Conservation (phyloP, 306 rosid species). For the Castanea sativa region DNA sequence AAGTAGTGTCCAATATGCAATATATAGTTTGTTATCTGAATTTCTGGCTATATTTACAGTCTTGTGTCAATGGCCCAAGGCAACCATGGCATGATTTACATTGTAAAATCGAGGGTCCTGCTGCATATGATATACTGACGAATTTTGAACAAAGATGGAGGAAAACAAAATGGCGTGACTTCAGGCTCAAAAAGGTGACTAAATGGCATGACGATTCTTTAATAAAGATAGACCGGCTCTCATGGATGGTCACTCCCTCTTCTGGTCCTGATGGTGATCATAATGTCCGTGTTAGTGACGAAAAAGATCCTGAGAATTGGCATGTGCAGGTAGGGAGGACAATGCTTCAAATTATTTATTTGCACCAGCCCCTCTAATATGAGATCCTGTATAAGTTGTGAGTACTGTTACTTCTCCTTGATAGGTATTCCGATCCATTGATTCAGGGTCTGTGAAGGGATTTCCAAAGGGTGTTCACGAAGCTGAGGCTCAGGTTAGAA, state of each 20-base stretch:
- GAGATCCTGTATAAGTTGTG: constrained; percentile 1
- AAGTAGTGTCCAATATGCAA: too few relatives aligned
- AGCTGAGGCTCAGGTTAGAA: constrained; percentile 67
- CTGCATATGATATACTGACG: constrained; percentile 70
- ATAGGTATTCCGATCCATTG: constrained; percentile 76
- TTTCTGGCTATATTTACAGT: constrained; percentile 32
- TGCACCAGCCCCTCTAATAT: neutral
- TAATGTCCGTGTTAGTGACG: constrained; percentile 34
- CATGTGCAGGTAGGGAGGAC: constrained; percentile 57
- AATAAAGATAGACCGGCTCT: constrained; percentile 57
- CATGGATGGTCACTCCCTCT: constrained; percentile 60
- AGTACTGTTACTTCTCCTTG: constrained; percentile 29
- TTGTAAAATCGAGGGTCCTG: constrained; percentile 78
- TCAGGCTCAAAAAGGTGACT: constrained; percentile 52
- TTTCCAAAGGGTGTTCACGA: constrained; percentile 61
- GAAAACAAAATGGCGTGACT: constrained; percentile 63
- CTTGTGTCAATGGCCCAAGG: constrained; percentile 48
- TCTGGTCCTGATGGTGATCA: constrained; percentile 37
- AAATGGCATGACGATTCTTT: constrained; percentile 67
- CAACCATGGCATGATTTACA: constrained; percentile 55
- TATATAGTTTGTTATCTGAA: too few relatives aligned
- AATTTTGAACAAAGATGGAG: constrained; percentile 75
- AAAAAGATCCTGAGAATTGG: constrained; percentile 62
- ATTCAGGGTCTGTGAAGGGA: constrained; percentile 79
- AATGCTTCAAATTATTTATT: constrained; percentile 14